Evolutionary conservation across 768 basidiomycete genomes (phyloP).

Genomic region (Boletellus ananas): DNA sequence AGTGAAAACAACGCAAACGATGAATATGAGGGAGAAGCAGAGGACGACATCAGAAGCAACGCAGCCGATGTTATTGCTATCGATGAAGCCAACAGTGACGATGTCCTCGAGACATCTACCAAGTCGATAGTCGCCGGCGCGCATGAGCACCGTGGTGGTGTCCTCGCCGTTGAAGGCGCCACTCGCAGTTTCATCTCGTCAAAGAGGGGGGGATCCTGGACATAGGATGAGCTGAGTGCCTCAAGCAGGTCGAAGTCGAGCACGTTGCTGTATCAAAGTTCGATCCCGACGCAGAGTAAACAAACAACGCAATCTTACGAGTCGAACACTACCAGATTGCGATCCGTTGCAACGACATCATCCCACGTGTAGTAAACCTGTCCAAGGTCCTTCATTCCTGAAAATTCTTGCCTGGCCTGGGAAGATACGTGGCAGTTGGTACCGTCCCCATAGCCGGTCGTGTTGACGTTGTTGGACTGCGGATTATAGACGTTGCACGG

Average conservation of each 20-base stretch:
- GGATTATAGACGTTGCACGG: constrained; percentile 86
- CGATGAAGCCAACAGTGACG: constrained; percentile 87
- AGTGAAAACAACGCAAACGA: constrained; percentile 93
- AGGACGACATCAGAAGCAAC: constrained; percentile 94
- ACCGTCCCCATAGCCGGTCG: constrained; percentile 58
- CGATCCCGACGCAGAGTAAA: constrained; percentile 1
- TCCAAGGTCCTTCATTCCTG: constrained; percentile 54
- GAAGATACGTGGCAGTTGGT: constrained; percentile 72
- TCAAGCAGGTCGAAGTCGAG: constrained; percentile 83
- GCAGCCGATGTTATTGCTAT: constrained; percentile 92
- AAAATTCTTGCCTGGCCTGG: constrained; percentile 50
- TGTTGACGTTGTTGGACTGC: constrained; percentile 68
- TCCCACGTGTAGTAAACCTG: constrained; percentile 96
- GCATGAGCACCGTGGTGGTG: constrained; percentile 80
- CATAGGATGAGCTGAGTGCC: constrained; percentile 78
- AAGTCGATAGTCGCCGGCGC: constrained; percentile 60
- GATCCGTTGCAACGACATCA: constrained; percentile 59
- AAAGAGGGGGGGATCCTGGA: constrained; percentile 80
- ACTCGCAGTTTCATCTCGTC: constrained; percentile 67
- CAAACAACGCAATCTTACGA: constrained; percentile 53
- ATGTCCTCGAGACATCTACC: constrained; percentile 86
- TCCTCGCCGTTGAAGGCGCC: constrained; percentile 79
- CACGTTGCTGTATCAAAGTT: constrained; percentile 54
- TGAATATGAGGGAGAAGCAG: constrained; percentile 93
- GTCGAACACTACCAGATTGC: constrained; percentile 93